A percentile compares a stretch with the other conserved stretches of the same genome.
Evolutionary conservation across 352 stramenopile species (phyloP).

Genomic region (Chrysophaeum taylorii): DNA sequence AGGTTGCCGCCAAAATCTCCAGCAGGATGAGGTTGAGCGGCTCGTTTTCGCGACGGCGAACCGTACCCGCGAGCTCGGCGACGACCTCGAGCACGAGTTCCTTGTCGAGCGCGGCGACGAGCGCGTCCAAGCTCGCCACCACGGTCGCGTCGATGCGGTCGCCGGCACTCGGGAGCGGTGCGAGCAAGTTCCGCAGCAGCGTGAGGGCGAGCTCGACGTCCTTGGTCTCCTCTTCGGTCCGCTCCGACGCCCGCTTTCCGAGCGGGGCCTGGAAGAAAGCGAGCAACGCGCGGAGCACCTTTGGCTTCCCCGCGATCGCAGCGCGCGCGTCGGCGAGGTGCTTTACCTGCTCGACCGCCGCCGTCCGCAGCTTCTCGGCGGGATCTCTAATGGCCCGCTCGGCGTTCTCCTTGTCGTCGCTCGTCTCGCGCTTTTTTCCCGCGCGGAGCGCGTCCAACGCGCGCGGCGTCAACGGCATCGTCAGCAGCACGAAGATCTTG

Average conservation of each 20-base stretch:
- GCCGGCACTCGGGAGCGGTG: not conserved
- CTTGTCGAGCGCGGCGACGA: not conserved
- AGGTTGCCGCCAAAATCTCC: not conserved
- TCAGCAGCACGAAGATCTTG: conserved; percentile 12
- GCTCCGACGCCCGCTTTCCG: not conserved
- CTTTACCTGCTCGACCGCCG: not conserved
- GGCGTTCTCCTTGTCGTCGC: not conserved
- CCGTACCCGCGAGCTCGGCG: not conserved
- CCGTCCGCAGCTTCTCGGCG: not conserved
- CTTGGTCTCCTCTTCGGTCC: not conserved
- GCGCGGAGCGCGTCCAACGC: not conserved
- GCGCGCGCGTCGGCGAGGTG: not conserved
- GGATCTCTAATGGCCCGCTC: not conserved
- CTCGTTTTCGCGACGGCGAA: not conserved
- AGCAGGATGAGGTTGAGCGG: not conserved
- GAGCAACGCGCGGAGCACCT: not conserved
- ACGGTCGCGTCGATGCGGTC: not conserved
- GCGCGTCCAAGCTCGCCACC: not conserved
- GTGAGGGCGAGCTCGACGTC: conserved; percentile 9
- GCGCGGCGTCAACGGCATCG: not conserved
- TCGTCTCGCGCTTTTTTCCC: not conserved
- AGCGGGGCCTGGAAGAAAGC: not conserved
- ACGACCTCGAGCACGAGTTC: conserved; percentile 9
- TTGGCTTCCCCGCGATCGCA: not conserved
- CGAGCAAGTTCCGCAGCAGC: not conserved